Percentiles rank a stretch among this genome's conserved stretches.
Conservation (phyloP, 176 grass and related monocot species). For the Triticum urartu region DNA sequence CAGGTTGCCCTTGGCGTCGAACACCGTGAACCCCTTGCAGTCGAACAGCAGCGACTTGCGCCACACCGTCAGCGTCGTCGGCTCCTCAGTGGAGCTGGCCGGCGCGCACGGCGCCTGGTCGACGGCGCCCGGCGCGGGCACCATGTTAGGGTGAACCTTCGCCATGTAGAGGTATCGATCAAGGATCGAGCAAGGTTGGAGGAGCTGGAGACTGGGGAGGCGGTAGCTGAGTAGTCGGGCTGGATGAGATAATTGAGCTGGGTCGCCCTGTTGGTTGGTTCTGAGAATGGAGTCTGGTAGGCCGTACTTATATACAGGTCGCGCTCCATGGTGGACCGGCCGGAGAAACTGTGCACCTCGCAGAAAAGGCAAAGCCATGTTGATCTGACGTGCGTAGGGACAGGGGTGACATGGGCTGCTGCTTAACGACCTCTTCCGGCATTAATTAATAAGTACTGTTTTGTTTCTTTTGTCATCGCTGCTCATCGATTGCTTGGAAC, state of each 20-base stretch:
- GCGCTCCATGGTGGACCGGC: not conserved
- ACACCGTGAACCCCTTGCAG: conserved; percentile 92
- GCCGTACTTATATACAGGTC: conserved; percentile 14
- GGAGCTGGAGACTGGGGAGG: not conserved
- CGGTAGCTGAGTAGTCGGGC: not conserved
- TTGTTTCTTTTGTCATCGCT: too few species aligned
- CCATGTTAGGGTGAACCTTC: not conserved
- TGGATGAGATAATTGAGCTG: not conserved
- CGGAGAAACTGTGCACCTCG: not conserved
- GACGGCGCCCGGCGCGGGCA: not conserved
- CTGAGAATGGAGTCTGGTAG: not conserved
- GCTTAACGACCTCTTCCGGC: conserved; percentile 8
- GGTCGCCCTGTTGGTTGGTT: not conserved
- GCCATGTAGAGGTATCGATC: not conserved
- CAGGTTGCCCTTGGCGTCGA: conserved; percentile 70
- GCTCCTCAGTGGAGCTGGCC: not conserved
- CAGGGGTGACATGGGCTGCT: conserved; percentile 43
- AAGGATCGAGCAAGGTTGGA: not conserved
- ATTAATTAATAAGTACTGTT: not conserved
- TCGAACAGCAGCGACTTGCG: conserved; percentile 92
- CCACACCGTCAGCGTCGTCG: conserved; percentile 83
- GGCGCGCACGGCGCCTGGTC: not conserved
- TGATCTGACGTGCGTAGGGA: conserved; percentile 31
- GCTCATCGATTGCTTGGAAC: not conserved
- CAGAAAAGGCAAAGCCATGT: conserved; percentile 35